Evolutionary conservation across 163 green algal genomes (phyloP).

Genomic region (Prototheca wickerhamii): DNA sequence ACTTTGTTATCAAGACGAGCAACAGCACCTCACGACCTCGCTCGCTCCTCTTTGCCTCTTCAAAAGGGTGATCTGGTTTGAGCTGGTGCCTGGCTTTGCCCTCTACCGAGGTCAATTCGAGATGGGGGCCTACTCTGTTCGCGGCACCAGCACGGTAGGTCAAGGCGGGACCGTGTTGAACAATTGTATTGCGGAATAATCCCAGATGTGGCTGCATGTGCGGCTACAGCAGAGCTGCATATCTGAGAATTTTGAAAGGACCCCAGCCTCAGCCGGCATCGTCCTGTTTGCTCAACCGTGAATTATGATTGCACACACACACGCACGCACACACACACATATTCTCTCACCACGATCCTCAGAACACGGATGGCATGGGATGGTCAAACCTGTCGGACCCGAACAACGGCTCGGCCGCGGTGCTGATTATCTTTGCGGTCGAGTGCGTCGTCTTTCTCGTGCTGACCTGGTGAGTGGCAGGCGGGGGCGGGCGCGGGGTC

Average conservation of each 20-base stretch:
- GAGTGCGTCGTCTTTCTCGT: slow-evolving; percentile 73
- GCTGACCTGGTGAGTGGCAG: slow-evolving; percentile 39
- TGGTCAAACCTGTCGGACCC: slow-evolving; percentile 43
- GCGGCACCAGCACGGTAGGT: slow-evolving; percentile 41
- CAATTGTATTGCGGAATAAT: no score
- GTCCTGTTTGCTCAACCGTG: no score
- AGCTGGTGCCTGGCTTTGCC: slow-evolving; percentile 74
- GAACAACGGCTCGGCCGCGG: slow-evolving; percentile 51
- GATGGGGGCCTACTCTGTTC: slow-evolving; percentile 60
- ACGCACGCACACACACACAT: background rate
- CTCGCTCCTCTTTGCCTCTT: background rate
- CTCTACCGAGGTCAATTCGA: slow-evolving; percentile 48
- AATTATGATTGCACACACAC: background rate
- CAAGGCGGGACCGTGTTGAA: no score
- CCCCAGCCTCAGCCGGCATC: no score
- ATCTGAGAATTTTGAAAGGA: no score
- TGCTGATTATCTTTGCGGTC: slow-evolving; percentile 68
- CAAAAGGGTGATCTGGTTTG: slow-evolving; percentile 34
- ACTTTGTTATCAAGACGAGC: no score
- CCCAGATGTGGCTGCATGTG: no score
- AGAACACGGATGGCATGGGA: slow-evolving; percentile 44
- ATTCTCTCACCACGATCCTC: background rate
- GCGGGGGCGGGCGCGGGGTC: background rate
- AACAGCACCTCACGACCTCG: background rate
- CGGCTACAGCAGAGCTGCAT: no score